Evolutionary conservation across 1,284 basidiomycete genomes (phyloP).

Genomic region (Xerocomus amazonicus): DNA sequence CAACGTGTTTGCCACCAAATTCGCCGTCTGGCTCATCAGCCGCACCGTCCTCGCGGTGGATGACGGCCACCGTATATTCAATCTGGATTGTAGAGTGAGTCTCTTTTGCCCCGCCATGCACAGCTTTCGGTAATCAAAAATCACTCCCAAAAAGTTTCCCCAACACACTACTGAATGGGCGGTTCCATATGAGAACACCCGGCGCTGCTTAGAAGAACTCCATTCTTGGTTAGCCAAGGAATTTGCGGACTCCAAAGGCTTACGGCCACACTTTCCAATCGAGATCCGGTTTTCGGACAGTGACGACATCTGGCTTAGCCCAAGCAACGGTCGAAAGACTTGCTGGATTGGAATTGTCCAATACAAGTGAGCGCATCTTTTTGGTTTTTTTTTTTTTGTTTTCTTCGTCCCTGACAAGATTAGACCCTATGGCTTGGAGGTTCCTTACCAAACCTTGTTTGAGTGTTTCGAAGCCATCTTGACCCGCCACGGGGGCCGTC

Average conservation of each 20-base stretch:
- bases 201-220: constrained; percentile 70
- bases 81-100: constrained; percentile 75
- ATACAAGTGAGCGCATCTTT: constrained; percentile 67
- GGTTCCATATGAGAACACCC: constrained; percentile 67
- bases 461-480: constrained; percentile 77
- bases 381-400: constrained; percentile 1
- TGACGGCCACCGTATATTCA: constrained; percentile 77
- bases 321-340: constrained; percentile 74
- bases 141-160: constrained; percentile 54
- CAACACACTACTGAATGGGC: constrained; percentile 96
- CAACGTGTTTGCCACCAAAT: constrained; percentile 52
- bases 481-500: constrained; percentile 72
- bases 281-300: constrained; percentile 88
- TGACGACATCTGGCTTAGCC: constrained; percentile 95
- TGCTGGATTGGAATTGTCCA: constrained; percentile 97
- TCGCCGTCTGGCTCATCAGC: constrained; percentile 61
- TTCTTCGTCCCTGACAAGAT: not conserved
- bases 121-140: constrained; percentile 20
- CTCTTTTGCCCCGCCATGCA: not conserved
- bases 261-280: constrained; percentile 89
- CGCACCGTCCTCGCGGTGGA: constrained; percentile 55
- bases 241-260: constrained; percentile 61
- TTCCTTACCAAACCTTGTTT: constrained; percentile 86
- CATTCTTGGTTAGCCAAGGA: constrained; percentile 74
- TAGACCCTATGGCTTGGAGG: constrained; percentile 86